Evolutionary conservation across 2,329 filamentous ascomycete genomes (phyloP), one percentile per base, ranked within the genome.

Genomic region (Neophaeococcomyces mojaviensis): DNA sequence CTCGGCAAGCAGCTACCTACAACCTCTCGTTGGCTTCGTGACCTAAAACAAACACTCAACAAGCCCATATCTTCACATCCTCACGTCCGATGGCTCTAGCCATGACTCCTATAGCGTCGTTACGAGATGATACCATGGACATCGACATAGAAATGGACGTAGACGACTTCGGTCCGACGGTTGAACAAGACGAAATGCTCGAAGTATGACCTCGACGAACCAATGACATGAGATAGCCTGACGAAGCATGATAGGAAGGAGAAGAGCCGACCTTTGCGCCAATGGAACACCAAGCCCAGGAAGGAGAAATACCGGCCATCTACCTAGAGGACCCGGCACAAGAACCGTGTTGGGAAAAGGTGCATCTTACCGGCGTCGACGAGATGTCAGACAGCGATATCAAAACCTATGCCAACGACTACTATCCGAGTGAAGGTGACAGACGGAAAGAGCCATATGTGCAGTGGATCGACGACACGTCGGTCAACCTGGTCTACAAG

Each of bases 391-490:
- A 88, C 22, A 76, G 80, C 46, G 81, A 95, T 53, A 83, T 97
- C 57, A 82, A 84, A 56, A 72, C 76, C 49, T 96, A 88, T 58
- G 78, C 87, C 7, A 67, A 72, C 39, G 75, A 86, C 52, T 78
- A 92, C 63, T 88, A 77, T 65, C 12, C 71, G 74, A 46, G 60
- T 69, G 43, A 71, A 81, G 24, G 24, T 10, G 24, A 28, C 24
- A 5, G 24, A 10, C 24, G 24, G 24, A 28, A 28, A 18, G 47
- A 70, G 77, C 46, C 75, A 78, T 50, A 73, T 38, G 43, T 96
- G 52, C 88, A 97, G 68, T 98, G 92, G 92, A 88, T 98, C 55
- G 87, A 97, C 63, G 92, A 98, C 64, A 82, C 79, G 5, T 90
- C 88, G 0, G 87, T 88, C 51, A 97, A 97, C 61, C 72, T 96